Evolutionary conservation across 495 filamentous ascomycete genomes (phyloP).

Genomic region (Annulohypoxylon maeteangense): DNA sequence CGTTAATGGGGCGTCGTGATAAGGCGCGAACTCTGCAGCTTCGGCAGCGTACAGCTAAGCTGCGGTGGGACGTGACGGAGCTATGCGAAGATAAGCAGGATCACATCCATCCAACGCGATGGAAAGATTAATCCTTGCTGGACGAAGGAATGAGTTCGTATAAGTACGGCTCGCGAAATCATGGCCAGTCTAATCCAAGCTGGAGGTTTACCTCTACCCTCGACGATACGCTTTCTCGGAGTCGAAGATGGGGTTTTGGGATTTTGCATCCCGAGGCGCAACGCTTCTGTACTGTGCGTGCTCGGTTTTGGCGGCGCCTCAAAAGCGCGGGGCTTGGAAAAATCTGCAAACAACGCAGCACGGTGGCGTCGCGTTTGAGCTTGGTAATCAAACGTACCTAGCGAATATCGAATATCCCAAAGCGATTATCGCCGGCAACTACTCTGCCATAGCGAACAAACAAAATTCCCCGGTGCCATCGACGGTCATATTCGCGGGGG

Average conservation of each 20-base stretch:
- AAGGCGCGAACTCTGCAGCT: constrained; percentile 18
- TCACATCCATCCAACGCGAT: not conserved
- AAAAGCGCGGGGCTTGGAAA: constrained; percentile 30
- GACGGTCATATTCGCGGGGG: constrained; percentile 42
- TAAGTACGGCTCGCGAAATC: not conserved
- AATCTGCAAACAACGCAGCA: constrained; percentile 26
- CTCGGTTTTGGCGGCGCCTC: constrained; percentile 13
- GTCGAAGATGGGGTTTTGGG: constrained; percentile 17
- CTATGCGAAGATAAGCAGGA: constrained; percentile 24
- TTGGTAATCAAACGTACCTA: constrained; percentile 39
- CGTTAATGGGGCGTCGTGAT: too few species aligned
- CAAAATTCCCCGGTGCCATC: constrained; percentile 20
- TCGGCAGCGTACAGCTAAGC: constrained; percentile 3
- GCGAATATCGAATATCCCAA: constrained; percentile 33
- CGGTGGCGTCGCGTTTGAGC: constrained; percentile 34
- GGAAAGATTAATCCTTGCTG: constrained; percentile 1
- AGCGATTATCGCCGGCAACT: constrained; percentile 16
- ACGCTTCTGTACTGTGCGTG: constrained; percentile 1
- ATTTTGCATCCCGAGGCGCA: not conserved
- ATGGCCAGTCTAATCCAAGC: not conserved
- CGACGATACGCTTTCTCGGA: not conserved
- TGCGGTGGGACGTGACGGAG: not conserved
- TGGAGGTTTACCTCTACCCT: not conserved
- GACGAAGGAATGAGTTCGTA: not conserved
- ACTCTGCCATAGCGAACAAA: constrained; percentile 7